Conservation (phyloP, 2,329 filamentous ascomycete species). For the Monilinia fructicola region DNA sequence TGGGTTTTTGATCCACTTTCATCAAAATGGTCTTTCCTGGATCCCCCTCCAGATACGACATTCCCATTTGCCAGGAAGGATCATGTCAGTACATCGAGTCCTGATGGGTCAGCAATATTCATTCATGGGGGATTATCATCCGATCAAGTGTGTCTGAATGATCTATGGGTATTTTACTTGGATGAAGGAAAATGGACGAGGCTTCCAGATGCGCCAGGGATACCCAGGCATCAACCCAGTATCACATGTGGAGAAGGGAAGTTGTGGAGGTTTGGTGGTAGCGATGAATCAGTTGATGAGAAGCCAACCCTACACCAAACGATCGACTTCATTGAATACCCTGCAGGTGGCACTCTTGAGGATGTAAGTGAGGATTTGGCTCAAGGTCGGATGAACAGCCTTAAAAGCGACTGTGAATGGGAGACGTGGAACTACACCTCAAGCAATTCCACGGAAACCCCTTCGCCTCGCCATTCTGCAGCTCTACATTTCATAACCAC, state of each 20-base stretch:
- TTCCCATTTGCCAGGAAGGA: neutral
- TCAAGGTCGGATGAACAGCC: neutral
- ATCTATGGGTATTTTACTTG: conserved; percentile 17
- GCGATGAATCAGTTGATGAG: neutral
- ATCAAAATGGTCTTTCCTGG: conserved; percentile 10
- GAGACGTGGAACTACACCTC: neutral
- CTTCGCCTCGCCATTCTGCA: neutral
- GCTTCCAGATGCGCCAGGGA: conserved; percentile 12
- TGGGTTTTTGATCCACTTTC: conserved; percentile 15
- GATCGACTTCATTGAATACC: conserved; percentile 3
- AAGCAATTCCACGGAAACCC: neutral
- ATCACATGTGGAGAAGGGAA: conserved; percentile 10
- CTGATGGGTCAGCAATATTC: conserved; percentile 6
- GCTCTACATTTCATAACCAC: conserved; percentile 11
- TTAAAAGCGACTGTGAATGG: neutral
- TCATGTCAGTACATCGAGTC: conserved; percentile 10
- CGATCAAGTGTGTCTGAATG: neutral
- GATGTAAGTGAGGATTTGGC: neutral
- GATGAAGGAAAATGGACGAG: conserved; percentile 16
- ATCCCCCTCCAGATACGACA: conserved; percentile 12
- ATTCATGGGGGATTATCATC: conserved; percentile 10
- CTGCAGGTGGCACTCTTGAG: conserved; percentile 7
- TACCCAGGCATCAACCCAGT: neutral
- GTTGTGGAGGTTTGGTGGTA: conserved; percentile 8
- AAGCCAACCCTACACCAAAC: neutral